Evolutionary conservation across 2,329 filamentous ascomycete genomes (phyloP), one percentile per base, ranked within the genome.

Genomic region (Cladosporium sp.): DNA sequence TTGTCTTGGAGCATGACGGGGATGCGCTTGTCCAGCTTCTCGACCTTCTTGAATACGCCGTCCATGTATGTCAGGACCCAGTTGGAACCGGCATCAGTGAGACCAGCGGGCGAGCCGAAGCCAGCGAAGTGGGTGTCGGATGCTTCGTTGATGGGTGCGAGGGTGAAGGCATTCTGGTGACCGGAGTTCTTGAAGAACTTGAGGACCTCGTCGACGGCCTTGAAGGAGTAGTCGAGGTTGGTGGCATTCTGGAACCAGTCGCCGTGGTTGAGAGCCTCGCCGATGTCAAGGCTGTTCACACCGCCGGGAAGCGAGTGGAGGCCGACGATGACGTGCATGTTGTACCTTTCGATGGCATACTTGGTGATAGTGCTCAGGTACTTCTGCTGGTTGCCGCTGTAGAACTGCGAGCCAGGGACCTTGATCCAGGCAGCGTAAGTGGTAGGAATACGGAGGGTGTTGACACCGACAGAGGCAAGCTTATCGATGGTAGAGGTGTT

Each of bases 131-230:
- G 52, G 59, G 72, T 73, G 64, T 75, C 74, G 30, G 62, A 67
- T 0, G 72, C 64, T 54, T 76, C 73, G 63, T 76, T 76, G 63
- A 76, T 70, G 5, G 73, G 72, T 3, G 65, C 67, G 40, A 76
- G 60, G 55, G 72, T 73, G 63, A 69, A 75, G 9, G 65, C 66
- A 52, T 72, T 64, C 5, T 66, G 64, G 17, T 58, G 64, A 12
- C 67, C 67, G 5, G 68, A 70, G 9, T 55, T 55, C 49, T 69
- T 58, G 51, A 76, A 70, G 58, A 70, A 76, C n/a, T 59, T 55
- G 12, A 75, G 59, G 1, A 71, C 66, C 1, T 64, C 64, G 17
- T 73, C 70, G 39, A 74, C 64, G 7, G 68, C 72, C 34, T 67
- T 49, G 54, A 67, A 68, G 1, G 70, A 73, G 40, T 70, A 73